phyloP scores from a whole-genome alignment of 306 rosid genomes.

The Psophocarpus tetragonolobus region DNA sequence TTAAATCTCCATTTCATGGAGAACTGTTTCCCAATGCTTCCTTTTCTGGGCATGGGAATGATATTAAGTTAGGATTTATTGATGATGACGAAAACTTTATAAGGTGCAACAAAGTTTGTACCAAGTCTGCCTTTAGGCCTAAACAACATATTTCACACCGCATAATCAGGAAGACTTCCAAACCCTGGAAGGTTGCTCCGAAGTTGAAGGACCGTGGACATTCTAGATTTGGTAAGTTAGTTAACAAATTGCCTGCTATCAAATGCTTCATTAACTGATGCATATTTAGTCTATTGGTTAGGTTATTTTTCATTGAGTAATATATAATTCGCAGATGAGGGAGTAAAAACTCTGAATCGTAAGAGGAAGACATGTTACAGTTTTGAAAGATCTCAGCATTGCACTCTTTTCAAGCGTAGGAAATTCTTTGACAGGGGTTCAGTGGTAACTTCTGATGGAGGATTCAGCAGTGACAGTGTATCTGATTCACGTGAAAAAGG shows the following conservation, averaged over 20 bases:
- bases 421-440: slow-evolving; percentile 57
- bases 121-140: slow-evolving; percentile 61
- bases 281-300: not conserved
- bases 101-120: slow-evolving; percentile 60
- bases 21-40: slow-evolving; percentile 55
- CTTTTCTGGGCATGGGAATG: slow-evolving; percentile 62
- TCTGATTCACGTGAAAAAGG: slow-evolving; percentile 66
- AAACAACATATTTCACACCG: slow-evolving; percentile 51
- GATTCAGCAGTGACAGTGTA: slow-evolving; percentile 82
- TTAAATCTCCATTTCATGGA: slow-evolving; percentile 46
- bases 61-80: slow-evolving; percentile 66
- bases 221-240: slow-evolving; percentile 65
- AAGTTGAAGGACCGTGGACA: slow-evolving; percentile 74
- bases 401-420: slow-evolving; percentile 62
- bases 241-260: slow-evolving; percentile 10
- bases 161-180: slow-evolving; percentile 76
- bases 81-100: slow-evolving; percentile 85
- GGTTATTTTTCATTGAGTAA: slow-evolving; percentile 14
- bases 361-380: slow-evolving; percentile 66
- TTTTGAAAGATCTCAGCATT: slow-evolving; percentile 53
- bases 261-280: slow-evolving; percentile 14
- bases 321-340: slow-evolving; percentile 49
- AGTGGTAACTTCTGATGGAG: slow-evolving; percentile 63
- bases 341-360: slow-evolving; percentile 41
- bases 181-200: slow-evolving; percentile 82